A percentile compares a stretch with the other conserved stretches of the same genome.
Evolutionary conservation across 2,329 filamentous ascomycete species (phyloP).

Genomic region (Arthrobotrys sphaeroides): DNA sequence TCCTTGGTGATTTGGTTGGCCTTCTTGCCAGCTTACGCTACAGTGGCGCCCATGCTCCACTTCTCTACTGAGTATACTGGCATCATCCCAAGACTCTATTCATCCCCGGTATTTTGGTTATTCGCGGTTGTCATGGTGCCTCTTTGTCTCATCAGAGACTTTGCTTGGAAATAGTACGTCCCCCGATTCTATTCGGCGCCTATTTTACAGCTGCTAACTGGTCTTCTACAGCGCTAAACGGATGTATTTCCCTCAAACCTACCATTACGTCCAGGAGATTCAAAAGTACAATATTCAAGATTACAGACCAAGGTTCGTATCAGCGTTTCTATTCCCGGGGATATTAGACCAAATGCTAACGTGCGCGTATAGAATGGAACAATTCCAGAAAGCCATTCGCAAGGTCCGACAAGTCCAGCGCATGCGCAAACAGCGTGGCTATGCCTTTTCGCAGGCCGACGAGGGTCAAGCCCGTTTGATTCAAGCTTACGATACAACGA

Average conservation of each 20-base stretch:
- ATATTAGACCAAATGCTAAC: constrained; percentile 32
- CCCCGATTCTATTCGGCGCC: background rate
- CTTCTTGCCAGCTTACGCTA: constrained; percentile 88
- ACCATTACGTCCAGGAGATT: constrained; percentile 99
- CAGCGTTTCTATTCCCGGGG: background rate
- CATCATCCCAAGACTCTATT: constrained; percentile 81
- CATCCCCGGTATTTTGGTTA: constrained; percentile 86
- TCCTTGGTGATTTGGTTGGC: constrained; percentile 90
- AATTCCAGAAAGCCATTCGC: constrained; percentile 99
- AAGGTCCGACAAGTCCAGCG: constrained; percentile 98
- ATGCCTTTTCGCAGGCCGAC: constrained; percentile 97
- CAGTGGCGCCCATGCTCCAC: constrained; percentile 80
- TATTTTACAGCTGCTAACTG: constrained; percentile 53
- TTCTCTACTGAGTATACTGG: constrained; percentile 87
- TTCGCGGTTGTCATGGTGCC: constrained; percentile 83
- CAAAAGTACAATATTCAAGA: constrained; percentile 99
- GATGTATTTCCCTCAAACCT: constrained; percentile 95
- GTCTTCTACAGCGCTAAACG: constrained; percentile 71
- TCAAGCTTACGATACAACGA: constrained; percentile 97
- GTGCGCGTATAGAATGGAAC: constrained; percentile 80
- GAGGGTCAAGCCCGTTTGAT: constrained; percentile 94
- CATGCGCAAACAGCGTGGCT: constrained; percentile 98
- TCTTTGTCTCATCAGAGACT: constrained; percentile 85
- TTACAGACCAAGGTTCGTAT: constrained; percentile 84
- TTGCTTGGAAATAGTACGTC: constrained; percentile 88